Base-by-base conservation (phyloP, 176 grass and related monocot species). In the Thinopyrum elongatum region DNA sequence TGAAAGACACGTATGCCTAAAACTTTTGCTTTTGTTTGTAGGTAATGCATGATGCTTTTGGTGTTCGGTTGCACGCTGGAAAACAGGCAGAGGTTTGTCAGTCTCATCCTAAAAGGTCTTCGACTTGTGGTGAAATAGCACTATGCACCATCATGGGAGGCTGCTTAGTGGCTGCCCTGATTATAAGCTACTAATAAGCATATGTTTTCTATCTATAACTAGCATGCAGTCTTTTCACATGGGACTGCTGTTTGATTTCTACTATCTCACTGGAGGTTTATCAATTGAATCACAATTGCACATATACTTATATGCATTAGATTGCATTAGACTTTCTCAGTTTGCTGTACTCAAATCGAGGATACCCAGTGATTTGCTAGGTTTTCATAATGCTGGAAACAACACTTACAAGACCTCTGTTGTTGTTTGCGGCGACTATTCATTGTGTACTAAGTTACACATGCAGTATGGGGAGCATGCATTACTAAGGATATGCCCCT, bases 21-120 rank as follows among this genome's bases (percentile, higher is more conserved):
- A 80, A 21, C 21, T 19, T 85, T 86, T 38, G 41, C 14, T 73
- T 76, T 14, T 88, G 19, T 39, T 91, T 90, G 34, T 77, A 98
- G 92, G 96, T 98, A 71, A 95, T 98, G 94, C 88, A 91, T 49
- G 96, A 98, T 87, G 93, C 96, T 65, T 95, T 89, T 94, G 94
- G 96, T 61, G 91, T 98, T 87, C 89, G 96, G 74, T 88, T 95
- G 64, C 96, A 98, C 31, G 96, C 96, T 84, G 96, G 96, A 84
- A 98, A 91, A 61, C 96, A 98, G 87, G 96, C 96, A 88, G 92
- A 93, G 91, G 96, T 98, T 90, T 86, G 77, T 34, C 2, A 49
- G 10, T 23, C 46, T 84, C 47, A 70, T 79, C 61, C 60, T 76
- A 84, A 68, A 9, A 87, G 15, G n/a, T 6, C 35, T 70, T 27